These are phyloP conservation scores for Cyclanthera cordifolia DNA, from an alignment of 306 rosid species.

Conservation along the genomic window DNA sequence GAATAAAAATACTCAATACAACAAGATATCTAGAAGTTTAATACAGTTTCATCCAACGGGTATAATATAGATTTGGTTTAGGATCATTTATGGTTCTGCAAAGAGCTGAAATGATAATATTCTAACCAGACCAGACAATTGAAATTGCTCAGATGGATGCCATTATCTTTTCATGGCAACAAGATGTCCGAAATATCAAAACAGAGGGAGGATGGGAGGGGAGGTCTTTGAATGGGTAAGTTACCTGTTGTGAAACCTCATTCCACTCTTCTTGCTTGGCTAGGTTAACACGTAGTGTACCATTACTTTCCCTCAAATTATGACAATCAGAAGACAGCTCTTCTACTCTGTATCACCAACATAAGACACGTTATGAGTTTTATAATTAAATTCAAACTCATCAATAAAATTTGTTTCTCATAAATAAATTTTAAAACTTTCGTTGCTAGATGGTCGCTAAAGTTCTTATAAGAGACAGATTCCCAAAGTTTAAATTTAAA, in stretches of 20 bases:
- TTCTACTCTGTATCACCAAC: slow-evolving; percentile 52
- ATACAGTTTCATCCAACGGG: background rate
- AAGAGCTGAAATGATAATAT: background rate
- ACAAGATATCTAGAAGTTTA: background rate
- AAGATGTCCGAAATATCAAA: background rate
- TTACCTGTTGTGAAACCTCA: slow-evolving; percentile 57
- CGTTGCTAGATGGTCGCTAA: no score
- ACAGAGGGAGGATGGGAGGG: background rate
- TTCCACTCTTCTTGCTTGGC: slow-evolving; percentile 43
- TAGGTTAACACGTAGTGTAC: slow-evolving; percentile 41
- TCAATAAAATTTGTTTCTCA: no score
- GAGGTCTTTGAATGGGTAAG: background rate
- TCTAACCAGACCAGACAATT: background rate
- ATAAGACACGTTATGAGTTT: slow-evolving; percentile 13
- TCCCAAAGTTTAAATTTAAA: no score
- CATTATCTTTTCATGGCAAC: background rate
- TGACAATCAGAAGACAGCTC: slow-evolving; percentile 50
- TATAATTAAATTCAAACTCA: no score
- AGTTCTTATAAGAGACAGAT: no score
- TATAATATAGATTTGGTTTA: background rate
- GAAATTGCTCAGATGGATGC: background rate
- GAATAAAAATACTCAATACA: background rate
- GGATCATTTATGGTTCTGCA: background rate
- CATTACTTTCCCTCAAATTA: slow-evolving; percentile 40
- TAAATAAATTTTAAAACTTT: no score